phyloP scores from a whole-genome alignment of 768 basidiomycete species.

The Boletus vermiculosoides region DNA sequence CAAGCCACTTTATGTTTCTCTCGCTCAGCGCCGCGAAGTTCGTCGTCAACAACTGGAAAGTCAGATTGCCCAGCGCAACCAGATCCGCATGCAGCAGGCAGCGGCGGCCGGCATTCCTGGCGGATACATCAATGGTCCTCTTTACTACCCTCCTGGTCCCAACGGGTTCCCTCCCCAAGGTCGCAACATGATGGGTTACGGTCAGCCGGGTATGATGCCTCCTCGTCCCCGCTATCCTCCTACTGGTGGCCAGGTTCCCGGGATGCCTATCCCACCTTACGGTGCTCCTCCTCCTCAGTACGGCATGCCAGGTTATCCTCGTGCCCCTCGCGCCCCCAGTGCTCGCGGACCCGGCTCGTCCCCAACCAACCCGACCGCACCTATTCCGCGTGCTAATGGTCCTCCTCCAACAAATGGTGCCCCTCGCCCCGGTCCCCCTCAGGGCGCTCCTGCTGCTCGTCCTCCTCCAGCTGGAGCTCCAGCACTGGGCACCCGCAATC shows the following conservation, averaged over 20 bases:
- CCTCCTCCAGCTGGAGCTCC: conserved; percentile 45
- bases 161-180: conserved; percentile 68
- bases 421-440: conserved; percentile 46
- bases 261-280: conserved; percentile 79
- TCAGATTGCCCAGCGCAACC: conserved; percentile 95
- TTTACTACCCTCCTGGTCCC: conserved; percentile 75
- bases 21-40: conserved; percentile 97
- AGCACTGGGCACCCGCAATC: conserved; percentile 39
- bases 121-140: conserved; percentile 45
- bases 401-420: conserved; percentile 56
- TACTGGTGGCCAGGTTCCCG: conserved; percentile 62
- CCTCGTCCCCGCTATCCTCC: conserved; percentile 85
- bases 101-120: conserved; percentile 80
- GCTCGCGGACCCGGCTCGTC: conserved; percentile 70
- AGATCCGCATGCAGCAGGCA: conserved; percentile 95
- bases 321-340: conserved; percentile 57
- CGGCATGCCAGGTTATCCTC: conserved; percentile 65
- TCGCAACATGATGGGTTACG: conserved; percentile 77
- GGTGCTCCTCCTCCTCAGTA: conserved; percentile 75
- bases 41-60: conserved; percentile 98
- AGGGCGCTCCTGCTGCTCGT: conserved; percentile 43
- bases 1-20: conserved; percentile 97
- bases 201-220: conserved; percentile 83
- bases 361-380: conserved; percentile 60
- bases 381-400: conserved; percentile 64